Evolutionary conservation across 768 basidiomycete species (phyloP).

Genomic region (Leccinum barrowsii): DNA sequence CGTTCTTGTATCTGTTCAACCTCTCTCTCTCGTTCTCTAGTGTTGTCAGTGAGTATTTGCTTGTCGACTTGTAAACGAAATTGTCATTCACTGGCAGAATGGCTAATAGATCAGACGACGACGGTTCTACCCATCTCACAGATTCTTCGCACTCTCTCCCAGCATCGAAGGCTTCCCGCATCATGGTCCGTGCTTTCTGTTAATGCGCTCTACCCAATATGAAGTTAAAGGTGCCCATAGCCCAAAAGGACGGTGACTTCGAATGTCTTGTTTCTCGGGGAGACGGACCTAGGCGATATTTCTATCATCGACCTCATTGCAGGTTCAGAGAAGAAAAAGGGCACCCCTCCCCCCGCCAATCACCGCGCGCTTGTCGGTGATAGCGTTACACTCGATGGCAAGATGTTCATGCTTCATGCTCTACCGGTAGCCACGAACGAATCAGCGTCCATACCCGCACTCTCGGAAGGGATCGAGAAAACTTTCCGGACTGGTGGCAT

Average conservation of each 20-base stretch:
- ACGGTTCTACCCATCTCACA: conserved; percentile 3
- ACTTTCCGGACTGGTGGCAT: conserved; percentile 8
- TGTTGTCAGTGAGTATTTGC: conserved; percentile 9
- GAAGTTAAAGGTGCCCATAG: conserved; percentile 12
- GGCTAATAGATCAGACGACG: conserved; percentile 14
- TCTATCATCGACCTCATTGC: conserved; percentile 21
- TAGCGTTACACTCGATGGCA: conserved; percentile 14
- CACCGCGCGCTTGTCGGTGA: not conserved
- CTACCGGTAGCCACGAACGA: not conserved
- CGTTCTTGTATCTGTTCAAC: not conserved
- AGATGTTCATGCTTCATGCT: conserved; percentile 12
- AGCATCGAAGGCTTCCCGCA: conserved; percentile 6
- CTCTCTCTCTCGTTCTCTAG: not conserved
- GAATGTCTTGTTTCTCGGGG: conserved; percentile 22
- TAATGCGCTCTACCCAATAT: not conserved
- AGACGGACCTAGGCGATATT: conserved; percentile 14
- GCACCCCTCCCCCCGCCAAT: not conserved
- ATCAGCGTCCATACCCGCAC: not conserved
- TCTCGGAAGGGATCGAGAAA: conserved; percentile 4
- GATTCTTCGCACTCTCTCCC: conserved; percentile 11
- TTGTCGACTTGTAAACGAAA: not conserved
- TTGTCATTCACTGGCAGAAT: conserved; percentile 9
- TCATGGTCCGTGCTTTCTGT: conserved; percentile 12
- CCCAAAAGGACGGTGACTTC: not conserved
- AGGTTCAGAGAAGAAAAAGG: conserved; percentile 3